These are phyloP conservation scores for Mycosarcoma mackinlayi DNA, from an alignment of 1,284 basidiomycete species.

Conservation along the genomic window DNA sequence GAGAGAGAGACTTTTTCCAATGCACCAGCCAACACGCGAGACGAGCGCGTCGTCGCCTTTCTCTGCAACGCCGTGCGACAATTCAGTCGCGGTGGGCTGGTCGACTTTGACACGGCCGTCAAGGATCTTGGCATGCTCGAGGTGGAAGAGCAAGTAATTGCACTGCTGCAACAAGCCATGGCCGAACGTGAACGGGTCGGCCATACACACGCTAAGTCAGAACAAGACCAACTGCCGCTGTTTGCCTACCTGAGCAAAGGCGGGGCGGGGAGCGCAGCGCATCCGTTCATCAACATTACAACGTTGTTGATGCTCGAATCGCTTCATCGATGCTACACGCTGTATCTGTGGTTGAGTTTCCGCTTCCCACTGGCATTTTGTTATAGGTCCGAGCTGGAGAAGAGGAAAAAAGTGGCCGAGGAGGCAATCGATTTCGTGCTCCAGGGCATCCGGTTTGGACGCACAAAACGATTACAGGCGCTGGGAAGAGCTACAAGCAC, in stretches of 20 bases:
- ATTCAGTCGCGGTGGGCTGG: constrained; percentile 69
- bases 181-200: constrained; percentile 4
- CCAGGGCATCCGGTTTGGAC: constrained; percentile 64
- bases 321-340: constrained; percentile 81
- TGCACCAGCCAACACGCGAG: constrained; percentile 71
- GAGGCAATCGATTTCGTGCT: constrained; percentile 74
- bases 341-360: constrained; percentile 88
- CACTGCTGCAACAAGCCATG: constrained; percentile 26
- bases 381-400: constrained; percentile 72
- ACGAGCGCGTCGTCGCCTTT: constrained; percentile 68
- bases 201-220: neutral
- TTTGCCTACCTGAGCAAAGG: constrained; percentile 18
- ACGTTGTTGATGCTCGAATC: constrained; percentile 76
- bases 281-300: constrained; percentile 53
- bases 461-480: constrained; percentile 49
- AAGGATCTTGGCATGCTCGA: constrained; percentile 70
- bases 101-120: constrained; percentile 69
- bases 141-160: constrained; percentile 34
- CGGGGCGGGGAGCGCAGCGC: constrained; percentile 13
- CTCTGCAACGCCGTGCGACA: constrained; percentile 68
- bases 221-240: constrained; percentile 18
- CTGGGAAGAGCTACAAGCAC: constrained; percentile 32
- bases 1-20: constrained; percentile 73
- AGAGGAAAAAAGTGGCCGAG: constrained; percentile 78
- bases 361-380: constrained; percentile 81